Evolutionary conservation across 306 rosid genomes (phyloP), one percentile per base, ranked within the genome.

Genomic region (Potentilla sterilis): DNA sequence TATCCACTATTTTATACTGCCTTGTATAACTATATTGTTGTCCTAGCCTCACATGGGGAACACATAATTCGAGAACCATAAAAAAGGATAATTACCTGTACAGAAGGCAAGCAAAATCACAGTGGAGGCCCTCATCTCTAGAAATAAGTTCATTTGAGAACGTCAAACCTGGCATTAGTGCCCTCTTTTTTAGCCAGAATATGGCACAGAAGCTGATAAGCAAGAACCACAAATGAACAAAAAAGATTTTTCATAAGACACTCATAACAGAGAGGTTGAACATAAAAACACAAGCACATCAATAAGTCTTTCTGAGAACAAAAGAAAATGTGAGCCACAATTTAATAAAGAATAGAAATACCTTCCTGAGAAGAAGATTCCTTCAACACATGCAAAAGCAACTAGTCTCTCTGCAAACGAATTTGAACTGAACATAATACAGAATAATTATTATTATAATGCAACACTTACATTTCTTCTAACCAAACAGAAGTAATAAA

Each of bases 311-410:
- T 13, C 38, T 61, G 75, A 4, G 78, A 67, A 69, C 59, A 70
- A 72, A 28, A 63, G 61, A 9, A 4, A n/a, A 24, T 11, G 2
- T 46, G 51, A 46, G 14, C 51, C 51, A 46, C 12, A 11, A 46
- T 46, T 46, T 55, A 55, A 7, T 24, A 52, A 35, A 41, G 2
- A 69, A 21, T 38, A 66, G 35, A 65, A 76, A 54, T 82, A 91
- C 98, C 98, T 93, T 86, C 98, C 98, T 0, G 97, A 93, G 89
- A 93, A 93, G 77, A 91, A 93, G 75, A 91, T 93, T 79, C 97
- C 98, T 85, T 93, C 98, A 42, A 93, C 78, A 72, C 98, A 93
- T 46, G 97, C 97, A 77, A 93, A 93, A 64, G 91, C 97, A 76
- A 93, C 89, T 78, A 93, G 96, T 75, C 97, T 87, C 86, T 93